Evolutionary conservation across 169 alveolate genomes (phyloP), one percentile per base, ranked within the genome.

Genomic region (Plasmodium gonderi): DNA sequence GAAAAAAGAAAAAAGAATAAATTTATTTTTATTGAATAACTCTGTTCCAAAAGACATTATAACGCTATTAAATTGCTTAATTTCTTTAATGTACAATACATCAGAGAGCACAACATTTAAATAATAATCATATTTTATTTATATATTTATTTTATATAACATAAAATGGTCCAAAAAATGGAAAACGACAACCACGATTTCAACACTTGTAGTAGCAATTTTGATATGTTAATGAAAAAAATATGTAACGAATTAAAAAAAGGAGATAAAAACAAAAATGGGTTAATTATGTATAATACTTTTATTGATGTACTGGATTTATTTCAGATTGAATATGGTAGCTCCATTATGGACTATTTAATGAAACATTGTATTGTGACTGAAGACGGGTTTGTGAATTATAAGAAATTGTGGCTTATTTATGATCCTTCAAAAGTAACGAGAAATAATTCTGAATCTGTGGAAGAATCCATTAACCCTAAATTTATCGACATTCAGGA

Each of bases 341-440:
- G 83, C 14, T 47, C 82, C 36, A 69, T 51, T 72, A 82, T 82
- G 29, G 92, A 82, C 42, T 82, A 82, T 82, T 45, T 82, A 42
- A 82, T 82, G 92, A 82, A 69, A 82, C 26, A 82, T 33, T 82
- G 92, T 20, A 29, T 45, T 69, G 92, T 82, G 64, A 82, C 92
- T 47, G 92, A 82, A 49, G 92, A 82, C 75, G 92, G 92, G 31
- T 82, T 82, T 69, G 82, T 82, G 64, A 82, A 82, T 51, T 82
- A 82, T 82, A 82, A 82, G 42, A 82, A 82, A 3, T 69, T 82
- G 42, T 72, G 75, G 77, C 92, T 82, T 40, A 82, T 82, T 69
- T 80, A 82, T 82, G 83, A 82, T 40, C 92, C 92, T 45, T 47
- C 64, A 49, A 82, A 82, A 82, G 26, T 80, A 64, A 29, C 64